Percentiles rank a stretch among this genome's conserved stretches.
phyloP scores from a whole-genome alignment of 306 rosid species.

The Vigna unguiculata region DNA sequence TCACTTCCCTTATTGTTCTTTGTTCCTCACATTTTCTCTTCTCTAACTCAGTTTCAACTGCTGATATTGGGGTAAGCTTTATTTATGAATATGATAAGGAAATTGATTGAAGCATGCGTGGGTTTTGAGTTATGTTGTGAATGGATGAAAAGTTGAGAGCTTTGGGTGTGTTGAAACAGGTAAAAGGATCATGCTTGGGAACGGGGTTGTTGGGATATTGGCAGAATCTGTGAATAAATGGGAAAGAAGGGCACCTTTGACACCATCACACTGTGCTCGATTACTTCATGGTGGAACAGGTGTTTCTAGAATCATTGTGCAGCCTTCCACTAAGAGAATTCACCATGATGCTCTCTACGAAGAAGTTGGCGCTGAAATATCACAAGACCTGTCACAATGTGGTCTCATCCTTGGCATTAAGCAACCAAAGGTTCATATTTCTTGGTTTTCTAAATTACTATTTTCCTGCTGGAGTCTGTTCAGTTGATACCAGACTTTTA shows the following conservation, averaged over 20 bases:
- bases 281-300: constrained; percentile 73
- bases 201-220: constrained; percentile 88
- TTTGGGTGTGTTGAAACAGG: constrained; percentile 17
- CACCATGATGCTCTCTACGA: constrained; percentile 77
- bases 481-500: constrained; percentile 8
- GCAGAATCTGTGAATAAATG: constrained; percentile 84
- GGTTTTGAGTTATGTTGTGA: constrained; percentile 2
- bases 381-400: constrained; percentile 83
- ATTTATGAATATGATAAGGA: neutral
- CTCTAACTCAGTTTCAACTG: neutral
- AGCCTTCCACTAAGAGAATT: constrained; percentile 87
- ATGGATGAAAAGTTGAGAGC: neutral
- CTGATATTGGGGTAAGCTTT: neutral
- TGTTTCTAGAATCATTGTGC: constrained; percentile 76
- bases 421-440: constrained; percentile 70
- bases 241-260: constrained; percentile 92
- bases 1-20: neutral
- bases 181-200: constrained; percentile 70
- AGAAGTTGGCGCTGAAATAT: constrained; percentile 91
- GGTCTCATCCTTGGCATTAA: constrained; percentile 89
- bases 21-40: neutral
- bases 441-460: neutral
- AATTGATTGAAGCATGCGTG: neutral
- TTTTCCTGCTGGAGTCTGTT: neutral
- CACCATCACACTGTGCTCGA: constrained; percentile 93